Base-by-base conservation (phyloP, 1,284 basidiomycete genomes). In the Anthracocystis panici-leucophaei region DNA sequence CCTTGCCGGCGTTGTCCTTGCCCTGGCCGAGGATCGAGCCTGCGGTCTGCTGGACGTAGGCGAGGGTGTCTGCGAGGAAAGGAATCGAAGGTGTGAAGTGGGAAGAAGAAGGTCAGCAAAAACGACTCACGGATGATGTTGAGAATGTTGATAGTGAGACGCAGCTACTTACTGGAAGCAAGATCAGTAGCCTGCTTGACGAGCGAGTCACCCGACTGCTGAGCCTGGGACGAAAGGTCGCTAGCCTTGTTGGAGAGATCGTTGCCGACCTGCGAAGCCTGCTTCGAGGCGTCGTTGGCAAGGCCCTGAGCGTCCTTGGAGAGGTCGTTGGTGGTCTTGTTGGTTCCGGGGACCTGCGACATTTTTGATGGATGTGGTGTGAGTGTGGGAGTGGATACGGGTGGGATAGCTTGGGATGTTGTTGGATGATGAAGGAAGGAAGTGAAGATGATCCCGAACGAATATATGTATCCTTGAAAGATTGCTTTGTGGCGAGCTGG, bases 31-130 rank as follows among this genome's bases (percentile, higher is more conserved):
- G 73, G 21, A 78, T 42, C 20, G 44, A 52, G 29, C 73, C 72
- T 20, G 76, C 76, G 14, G 68, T 70, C 64, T 78, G 68, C 66
- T 78, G 76, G 20, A 78, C 69, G 62, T 78, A 78, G 16, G 57
- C 64, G 45, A 75, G 7, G 23, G 75, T 78, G 67, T 75, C 73
- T 75, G 41, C 9, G 27, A 46, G 7, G 49, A 46, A 33, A 4
- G 8, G 25, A 35, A 38, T 29, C 29, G 9, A 21, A 31, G 51
- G n/a, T n/a, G n/a, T n/a, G n/a, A n/a, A n/a, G n/a, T 45, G 11
- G 29, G n/a, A 25, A 44, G 20, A 23, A 23, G 14, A 27, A 10
- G 42, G 50, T 59, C 51, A 59, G 50, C n/a, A n/a, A n/a, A n/a
- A n/a, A n/a, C n/a, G n/a, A n/a, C n/a, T n/a, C n/a, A n/a, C n/a